A percentile compares a stretch with the other conserved stretches of the same genome.
These are phyloP conservation scores for Malus fusca DNA, from an alignment of 306 rosid species.

Conservation along the genomic window DNA sequence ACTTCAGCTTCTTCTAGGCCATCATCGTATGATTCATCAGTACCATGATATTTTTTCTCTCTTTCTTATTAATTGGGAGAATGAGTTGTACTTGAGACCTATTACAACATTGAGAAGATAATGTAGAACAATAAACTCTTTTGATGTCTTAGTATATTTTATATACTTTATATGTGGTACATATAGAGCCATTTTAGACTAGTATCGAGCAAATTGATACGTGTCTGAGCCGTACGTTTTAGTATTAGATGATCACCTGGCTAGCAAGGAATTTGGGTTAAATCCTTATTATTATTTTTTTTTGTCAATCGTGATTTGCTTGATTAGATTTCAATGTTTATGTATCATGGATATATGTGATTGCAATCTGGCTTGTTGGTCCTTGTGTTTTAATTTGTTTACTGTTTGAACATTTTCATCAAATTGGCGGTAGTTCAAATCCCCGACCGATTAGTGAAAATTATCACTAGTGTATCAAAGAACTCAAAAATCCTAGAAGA, in stretches of 20 bases:
- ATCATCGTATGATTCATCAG: too few species aligned
- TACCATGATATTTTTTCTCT: rapidly evolving
- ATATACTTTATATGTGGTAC: neutral
- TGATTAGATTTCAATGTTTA: neutral
- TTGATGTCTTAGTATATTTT: too few species aligned
- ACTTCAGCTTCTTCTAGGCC: too few species aligned
- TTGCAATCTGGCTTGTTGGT: neutral
- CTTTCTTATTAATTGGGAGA: neutral
- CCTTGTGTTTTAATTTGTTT: too few species aligned
- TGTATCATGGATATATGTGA: neutral
- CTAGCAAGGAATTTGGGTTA: too few species aligned
- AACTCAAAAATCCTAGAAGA: neutral
- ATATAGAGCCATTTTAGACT: neutral
- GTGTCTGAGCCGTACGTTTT: too few species aligned
- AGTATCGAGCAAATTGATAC: neutral
- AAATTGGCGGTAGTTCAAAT: neutral
- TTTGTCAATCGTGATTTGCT: neutral
- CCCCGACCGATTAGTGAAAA: neutral
- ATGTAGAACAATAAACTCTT: neutral
- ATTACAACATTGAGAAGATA: neutral
- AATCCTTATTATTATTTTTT: too few species aligned
- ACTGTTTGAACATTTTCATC: neutral
- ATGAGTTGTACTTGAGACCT: neutral
- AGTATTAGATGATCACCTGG: too few species aligned
- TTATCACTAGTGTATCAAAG: neutral